Percentiles rank a stretch among this genome's conserved stretches.
Evolutionary conservation across 805 yeast genomes (phyloP).

Genomic region (Danielia reshetovae): DNA sequence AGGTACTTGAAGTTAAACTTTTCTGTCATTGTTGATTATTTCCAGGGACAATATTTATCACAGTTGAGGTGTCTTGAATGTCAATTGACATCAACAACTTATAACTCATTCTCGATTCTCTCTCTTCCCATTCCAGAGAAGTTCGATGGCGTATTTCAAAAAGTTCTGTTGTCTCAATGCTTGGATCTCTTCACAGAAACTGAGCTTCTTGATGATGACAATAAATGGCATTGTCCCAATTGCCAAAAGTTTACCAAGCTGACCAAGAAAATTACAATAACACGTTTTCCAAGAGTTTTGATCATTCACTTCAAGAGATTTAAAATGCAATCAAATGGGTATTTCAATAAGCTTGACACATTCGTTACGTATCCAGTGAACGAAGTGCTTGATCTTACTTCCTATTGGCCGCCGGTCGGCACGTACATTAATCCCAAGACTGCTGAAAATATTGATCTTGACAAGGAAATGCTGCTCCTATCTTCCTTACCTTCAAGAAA

Average conservation of each 20-base stretch:
- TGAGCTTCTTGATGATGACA: slow-evolving; percentile 71
- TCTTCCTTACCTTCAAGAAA: slow-evolving; percentile 59
- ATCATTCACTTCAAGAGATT: slow-evolving; percentile 87
- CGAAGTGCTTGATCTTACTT: slow-evolving; percentile 54
- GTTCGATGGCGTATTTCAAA: slow-evolving; percentile 18
- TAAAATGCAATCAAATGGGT: slow-evolving; percentile 43
- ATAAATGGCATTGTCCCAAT: slow-evolving; percentile 79
- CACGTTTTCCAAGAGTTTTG: slow-evolving; percentile 73
- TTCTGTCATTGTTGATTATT: slow-evolving; percentile 73
- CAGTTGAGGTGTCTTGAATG: slow-evolving; percentile 71
- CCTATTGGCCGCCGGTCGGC: slow-evolving; percentile 64
- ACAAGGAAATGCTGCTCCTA: slow-evolving; percentile 42
- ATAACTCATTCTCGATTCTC: slow-evolving; percentile 74
- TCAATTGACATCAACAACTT: slow-evolving; percentile 75
- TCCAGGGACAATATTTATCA: slow-evolving; percentile 89
- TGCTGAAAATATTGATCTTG: slow-evolving; percentile 26
- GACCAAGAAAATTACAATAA: slow-evolving; percentile 64
- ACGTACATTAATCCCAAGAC: slow-evolving; percentile 13
- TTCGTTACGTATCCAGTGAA: slow-evolving; percentile 65
- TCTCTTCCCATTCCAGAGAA: slow-evolving; percentile 73
- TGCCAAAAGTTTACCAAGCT: slow-evolving; percentile 65
- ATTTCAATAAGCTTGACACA: slow-evolving; percentile 56
- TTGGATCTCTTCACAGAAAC: slow-evolving; percentile 71
- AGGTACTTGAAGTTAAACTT: slow-evolving; percentile 74
- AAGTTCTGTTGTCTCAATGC: slow-evolving; percentile 54